phyloP scores from a whole-genome alignment of 1,284 basidiomycete species.

The Pseudozyma thailandica region DNA sequence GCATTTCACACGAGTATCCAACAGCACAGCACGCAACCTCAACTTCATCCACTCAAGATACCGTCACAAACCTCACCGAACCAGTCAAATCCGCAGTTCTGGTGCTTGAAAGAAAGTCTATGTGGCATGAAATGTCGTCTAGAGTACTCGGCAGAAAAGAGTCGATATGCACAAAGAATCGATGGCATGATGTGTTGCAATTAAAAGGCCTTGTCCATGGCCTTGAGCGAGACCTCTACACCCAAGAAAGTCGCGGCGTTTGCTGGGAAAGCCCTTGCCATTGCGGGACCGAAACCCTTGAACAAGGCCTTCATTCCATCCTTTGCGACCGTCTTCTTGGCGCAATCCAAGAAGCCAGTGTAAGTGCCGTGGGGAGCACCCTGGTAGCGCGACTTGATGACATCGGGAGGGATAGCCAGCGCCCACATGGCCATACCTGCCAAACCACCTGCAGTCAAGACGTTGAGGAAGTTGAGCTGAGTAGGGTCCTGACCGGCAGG shows the following conservation, averaged over 20 bases:
- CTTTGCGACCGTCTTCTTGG: constrained; percentile 87
- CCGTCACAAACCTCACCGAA: no score
- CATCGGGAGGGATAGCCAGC: constrained; percentile 59
- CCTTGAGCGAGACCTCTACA: constrained; percentile 80
- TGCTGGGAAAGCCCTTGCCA: constrained; percentile 77
- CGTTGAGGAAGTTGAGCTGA: constrained; percentile 85
- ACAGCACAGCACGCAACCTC: constrained; percentile 1
- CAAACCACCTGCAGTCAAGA: constrained; percentile 90
- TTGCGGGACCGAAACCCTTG: constrained; percentile 97
- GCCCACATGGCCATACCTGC: constrained; percentile 91
- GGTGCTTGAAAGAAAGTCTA: no score
- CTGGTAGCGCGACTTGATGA: constrained; percentile 92
- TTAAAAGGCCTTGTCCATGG: constrained; percentile 75
- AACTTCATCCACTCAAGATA: no score
- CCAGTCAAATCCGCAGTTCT: no score
- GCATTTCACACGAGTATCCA: constrained; percentile 2
- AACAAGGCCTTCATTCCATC: constrained; percentile 91
- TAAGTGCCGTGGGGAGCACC: constrained; percentile 97
- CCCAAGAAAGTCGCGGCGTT: constrained; percentile 95
- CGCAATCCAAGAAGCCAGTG: constrained; percentile 91
- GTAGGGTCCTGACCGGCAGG: constrained; percentile 77
- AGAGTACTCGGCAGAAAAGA: neutral
- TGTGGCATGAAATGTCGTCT: constrained; percentile 1
- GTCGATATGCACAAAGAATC: neutral
- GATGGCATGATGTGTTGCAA: neutral